These are phyloP conservation scores for Astrothelium macrocarpum DNA, from an alignment of 495 filamentous ascomycete species.

Conservation along the genomic window DNA sequence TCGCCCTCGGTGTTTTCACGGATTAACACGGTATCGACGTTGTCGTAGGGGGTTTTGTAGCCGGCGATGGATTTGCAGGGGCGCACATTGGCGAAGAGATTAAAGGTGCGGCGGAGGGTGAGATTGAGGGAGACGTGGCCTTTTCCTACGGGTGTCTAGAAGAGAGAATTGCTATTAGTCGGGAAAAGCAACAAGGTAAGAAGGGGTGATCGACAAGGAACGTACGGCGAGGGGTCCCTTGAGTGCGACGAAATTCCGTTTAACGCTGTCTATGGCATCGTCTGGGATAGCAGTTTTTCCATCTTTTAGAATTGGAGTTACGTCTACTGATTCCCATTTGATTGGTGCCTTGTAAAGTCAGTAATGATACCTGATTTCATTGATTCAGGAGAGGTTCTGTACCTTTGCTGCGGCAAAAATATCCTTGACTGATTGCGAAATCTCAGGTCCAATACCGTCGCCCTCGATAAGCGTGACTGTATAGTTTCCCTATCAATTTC, in stretches of 20 bases:
- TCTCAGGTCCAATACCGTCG: constrained; percentile 89
- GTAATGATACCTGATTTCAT: not conserved
- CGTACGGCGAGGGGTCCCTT: constrained; percentile 94
- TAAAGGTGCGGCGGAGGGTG: constrained; percentile 96
- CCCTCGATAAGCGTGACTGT: constrained; percentile 95
- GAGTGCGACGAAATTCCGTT: constrained; percentile 86
- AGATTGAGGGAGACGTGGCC: constrained; percentile 98
- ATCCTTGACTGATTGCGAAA: constrained; percentile 92
- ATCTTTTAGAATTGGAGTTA: constrained; percentile 83
- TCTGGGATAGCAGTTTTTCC: constrained; percentile 88
- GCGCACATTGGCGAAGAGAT: constrained; percentile 97
- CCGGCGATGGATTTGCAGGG: constrained; percentile 93
- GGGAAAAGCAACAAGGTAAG: constrained; percentile 9
- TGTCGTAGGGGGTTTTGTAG: constrained; percentile 97
- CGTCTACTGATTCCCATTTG: constrained; percentile 94
- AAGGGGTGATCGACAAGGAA: constrained; percentile 13
- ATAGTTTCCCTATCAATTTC: constrained; percentile 67
- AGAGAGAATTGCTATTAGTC: not conserved
- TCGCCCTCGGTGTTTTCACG: constrained; percentile 99
- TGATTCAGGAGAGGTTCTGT: constrained; percentile 20
- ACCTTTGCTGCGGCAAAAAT: constrained; percentile 94
- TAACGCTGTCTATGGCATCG: constrained; percentile 81
- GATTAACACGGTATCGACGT: constrained; percentile 94
- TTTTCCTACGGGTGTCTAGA: constrained; percentile 90
- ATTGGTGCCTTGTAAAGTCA: constrained; percentile 59